Evolutionary conservation across 202 grass and related monocot species (phyloP), one percentile per base, ranked within the genome.

Genomic region (Eragrostis tef): DNA sequence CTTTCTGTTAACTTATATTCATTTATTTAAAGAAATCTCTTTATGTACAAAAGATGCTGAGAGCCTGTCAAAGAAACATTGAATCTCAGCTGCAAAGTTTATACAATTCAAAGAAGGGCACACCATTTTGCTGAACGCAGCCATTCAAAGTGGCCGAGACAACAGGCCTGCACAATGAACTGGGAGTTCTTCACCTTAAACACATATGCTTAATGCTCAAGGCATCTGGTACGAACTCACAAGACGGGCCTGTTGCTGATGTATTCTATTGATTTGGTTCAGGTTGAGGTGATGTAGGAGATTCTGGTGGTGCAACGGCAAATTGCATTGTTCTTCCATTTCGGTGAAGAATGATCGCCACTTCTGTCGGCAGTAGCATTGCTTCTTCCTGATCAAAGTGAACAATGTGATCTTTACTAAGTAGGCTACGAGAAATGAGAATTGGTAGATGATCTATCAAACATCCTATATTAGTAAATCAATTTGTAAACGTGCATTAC

Each of bases 261-360:
- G 26, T 60, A 50, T 72, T 63, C 75, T 90, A 92, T 79, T 92
- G 86, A 41, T 51, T 77, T 67, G 54, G 78, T 74, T 86, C 93
- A 1, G n/a, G 77, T 56, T 78, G 93, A 65, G 87, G 75, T 12
- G 85, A 16, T 47, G 79, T 60, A 14, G 78, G 67, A 54, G 89
- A 81, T 78, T 92, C 93, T 10, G 90, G 85, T 67, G 93, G 83
- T 22, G 81, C 76, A 25, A 86, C 78, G 0, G 90, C 79, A 65
- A 92, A 92, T 80, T 95, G 93, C 56, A 92, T 74, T 2, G 86
- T 82, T 70, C 91, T 89, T 64, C 82, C 83, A 43, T 87, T 85
- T 53, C 75, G 75, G 46, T 92, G 90, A n/a, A 95, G 83, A 84
- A 95, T 86, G 62, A 92, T 92, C 12, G 93, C 93, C 53, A 94